phyloP scores from a whole-genome alignment of 768 basidiomycete species.

The Hydnomerulius pinastri region DNA sequence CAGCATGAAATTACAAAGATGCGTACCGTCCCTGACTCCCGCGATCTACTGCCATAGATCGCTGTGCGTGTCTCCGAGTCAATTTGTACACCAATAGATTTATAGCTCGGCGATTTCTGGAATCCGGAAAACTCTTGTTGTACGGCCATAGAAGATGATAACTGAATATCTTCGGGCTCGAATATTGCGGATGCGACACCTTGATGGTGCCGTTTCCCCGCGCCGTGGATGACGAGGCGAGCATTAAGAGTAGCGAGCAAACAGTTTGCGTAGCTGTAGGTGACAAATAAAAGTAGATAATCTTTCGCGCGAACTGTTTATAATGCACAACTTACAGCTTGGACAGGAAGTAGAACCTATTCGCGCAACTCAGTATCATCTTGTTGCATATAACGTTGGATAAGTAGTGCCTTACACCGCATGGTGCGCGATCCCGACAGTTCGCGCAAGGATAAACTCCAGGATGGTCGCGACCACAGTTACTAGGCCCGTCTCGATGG shows the following conservation, averaged over 20 bases:
- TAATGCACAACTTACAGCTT: constrained; percentile 1
- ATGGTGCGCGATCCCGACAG: constrained; percentile 9
- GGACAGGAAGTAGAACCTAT: constrained; percentile 8
- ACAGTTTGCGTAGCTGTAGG: constrained; percentile 4
- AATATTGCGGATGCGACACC: not conserved
- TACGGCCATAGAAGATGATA: not conserved
- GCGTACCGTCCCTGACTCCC: not conserved
- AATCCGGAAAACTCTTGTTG: not conserved
- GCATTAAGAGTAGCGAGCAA: constrained; percentile 2
- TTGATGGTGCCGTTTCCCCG: not conserved
- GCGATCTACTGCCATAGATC: not conserved
- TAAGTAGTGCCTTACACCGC: not conserved
- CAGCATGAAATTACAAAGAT: too few relatives aligned
- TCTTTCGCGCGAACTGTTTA: not conserved
- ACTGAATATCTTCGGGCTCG: not conserved
- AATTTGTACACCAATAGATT: not conserved
- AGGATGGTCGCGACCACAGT: constrained; percentile 13
- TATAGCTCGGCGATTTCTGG: not conserved
- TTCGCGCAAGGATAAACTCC: constrained; percentile 10
- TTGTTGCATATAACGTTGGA: not conserved
- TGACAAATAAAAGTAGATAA: not conserved
- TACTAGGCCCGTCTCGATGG: constrained; percentile 12
- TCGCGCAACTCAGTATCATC: too few relatives aligned
- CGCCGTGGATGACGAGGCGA: not conserved
- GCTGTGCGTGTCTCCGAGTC: not conserved